Conservation (phyloP, 257 asterid species). For the Pogostemon cablin region DNA sequence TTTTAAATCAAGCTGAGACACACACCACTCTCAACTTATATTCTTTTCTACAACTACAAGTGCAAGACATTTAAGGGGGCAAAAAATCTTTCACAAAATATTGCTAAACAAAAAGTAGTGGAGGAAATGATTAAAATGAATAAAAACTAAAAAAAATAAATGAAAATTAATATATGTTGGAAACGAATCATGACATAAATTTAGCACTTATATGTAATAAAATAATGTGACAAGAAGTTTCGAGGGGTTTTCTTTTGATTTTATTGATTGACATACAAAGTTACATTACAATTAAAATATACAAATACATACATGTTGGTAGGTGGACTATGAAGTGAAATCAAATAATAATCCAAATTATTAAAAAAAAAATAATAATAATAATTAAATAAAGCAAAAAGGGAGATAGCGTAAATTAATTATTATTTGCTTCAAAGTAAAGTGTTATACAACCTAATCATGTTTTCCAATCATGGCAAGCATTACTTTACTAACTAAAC, state of each 20-base stretch:
- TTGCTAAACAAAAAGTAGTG: too few relatives aligned
- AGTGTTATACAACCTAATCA: not conserved
- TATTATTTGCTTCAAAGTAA: conserved; percentile 26
- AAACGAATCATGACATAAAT: not conserved
- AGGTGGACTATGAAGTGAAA: too few relatives aligned
- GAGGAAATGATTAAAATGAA: not conserved
- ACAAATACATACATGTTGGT: too few relatives aligned
- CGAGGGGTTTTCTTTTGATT: not conserved
- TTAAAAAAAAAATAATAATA: too few relatives aligned
- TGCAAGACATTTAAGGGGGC: too few relatives aligned
- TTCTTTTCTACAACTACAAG: too few relatives aligned
- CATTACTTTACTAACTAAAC: not conserved
- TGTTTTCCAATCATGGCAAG: conserved; percentile 19
- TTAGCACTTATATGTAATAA: not conserved
- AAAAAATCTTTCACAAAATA: too few relatives aligned
- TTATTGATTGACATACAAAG: not conserved
- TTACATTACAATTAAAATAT: too few relatives aligned
- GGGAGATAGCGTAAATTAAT: conserved; percentile 5
- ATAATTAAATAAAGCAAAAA: not conserved
- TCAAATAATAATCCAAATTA: too few relatives aligned
- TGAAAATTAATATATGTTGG: not conserved
- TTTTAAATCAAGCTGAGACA: too few relatives aligned
- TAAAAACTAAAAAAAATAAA: not conserved
- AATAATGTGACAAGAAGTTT: conserved; percentile 21
- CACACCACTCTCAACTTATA: too few relatives aligned